These are phyloP conservation scores for Scalesia atractyloides DNA, from an alignment of 129 eudicot genomes.

Conservation along the genomic window DNA sequence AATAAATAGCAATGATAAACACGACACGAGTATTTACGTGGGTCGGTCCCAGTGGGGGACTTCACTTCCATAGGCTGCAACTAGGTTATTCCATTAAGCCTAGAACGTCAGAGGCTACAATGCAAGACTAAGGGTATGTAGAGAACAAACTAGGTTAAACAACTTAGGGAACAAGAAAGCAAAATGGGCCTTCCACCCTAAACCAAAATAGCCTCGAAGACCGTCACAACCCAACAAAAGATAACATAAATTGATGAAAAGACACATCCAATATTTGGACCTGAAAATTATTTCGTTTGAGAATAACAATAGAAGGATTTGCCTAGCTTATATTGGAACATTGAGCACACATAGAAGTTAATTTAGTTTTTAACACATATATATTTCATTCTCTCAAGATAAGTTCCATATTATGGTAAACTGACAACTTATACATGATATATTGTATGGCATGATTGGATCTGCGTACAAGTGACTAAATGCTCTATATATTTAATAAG, in stretches of 20 bases:
- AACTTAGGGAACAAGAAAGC: no score
- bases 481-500: constrained; percentile 14
- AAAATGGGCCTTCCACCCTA: no score
- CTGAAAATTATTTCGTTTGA: background rate
- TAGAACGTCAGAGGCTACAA: no score
- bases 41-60: no score
- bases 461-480: constrained; percentile 18
- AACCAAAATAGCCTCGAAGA: no score
- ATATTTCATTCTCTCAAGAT: constrained; percentile 5
- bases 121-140: no score
- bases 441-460: constrained; percentile 21
- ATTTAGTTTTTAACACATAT: background rate
- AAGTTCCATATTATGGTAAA: constrained; percentile 12
- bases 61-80: no score
- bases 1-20: no score
- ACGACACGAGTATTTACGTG: no score
- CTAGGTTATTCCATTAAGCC: no score
- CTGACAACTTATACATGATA: constrained; percentile 12
- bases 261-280: background rate
- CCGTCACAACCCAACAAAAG: no score
- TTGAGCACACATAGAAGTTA: constrained; percentile 19
- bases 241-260: background rate
- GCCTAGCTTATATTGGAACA: constrained; percentile 5
- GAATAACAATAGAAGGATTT: constrained; percentile 8
- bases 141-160: no score